Conservation (phyloP, 2,329 filamentous ascomycete species). For the Cercospora sp. region DNA sequence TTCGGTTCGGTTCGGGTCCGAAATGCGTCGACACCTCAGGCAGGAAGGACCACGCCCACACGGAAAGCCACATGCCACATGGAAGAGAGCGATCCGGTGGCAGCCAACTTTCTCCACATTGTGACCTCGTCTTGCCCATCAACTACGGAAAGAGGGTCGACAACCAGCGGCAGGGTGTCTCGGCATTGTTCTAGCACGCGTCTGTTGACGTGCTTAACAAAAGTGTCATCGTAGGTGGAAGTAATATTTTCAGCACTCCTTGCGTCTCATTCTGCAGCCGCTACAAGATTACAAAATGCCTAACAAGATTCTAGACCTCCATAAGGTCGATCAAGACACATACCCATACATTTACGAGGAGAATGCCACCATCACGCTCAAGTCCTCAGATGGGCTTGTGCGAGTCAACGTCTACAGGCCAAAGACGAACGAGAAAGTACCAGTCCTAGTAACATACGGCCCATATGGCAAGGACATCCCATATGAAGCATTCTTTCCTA, state of each 20-base stretch:
- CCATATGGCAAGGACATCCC: conserved; percentile 73
- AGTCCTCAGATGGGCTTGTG: conserved; percentile 36
- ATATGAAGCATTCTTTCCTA: conserved; percentile 57
- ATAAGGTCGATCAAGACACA: conserved; percentile 34
- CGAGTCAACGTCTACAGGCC: conserved; percentile 40
- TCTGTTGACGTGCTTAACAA: neutral
- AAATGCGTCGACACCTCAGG: neutral
- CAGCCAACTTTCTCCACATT: neutral
- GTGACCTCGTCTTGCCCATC: neutral
- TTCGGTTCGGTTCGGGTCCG: neutral
- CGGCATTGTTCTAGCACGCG: neutral
- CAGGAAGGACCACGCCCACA: neutral
- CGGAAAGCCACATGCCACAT: neutral
- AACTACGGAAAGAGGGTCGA: neutral
- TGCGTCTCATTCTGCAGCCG: neutral
- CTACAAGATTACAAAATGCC: conserved; percentile 30
- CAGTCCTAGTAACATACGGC: conserved; percentile 69
- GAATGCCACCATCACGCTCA: conserved; percentile 36
- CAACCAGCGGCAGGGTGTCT: neutral
- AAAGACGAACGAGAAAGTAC: conserved; percentile 45
- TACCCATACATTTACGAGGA: conserved; percentile 40
- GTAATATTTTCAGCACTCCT: neutral
- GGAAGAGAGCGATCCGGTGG: neutral
- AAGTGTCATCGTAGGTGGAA: neutral
- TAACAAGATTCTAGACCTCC: conserved; percentile 36